phyloP scores from a whole-genome alignment of 192 early-diverging fungal species.

The Entrophospora sp. region DNA sequence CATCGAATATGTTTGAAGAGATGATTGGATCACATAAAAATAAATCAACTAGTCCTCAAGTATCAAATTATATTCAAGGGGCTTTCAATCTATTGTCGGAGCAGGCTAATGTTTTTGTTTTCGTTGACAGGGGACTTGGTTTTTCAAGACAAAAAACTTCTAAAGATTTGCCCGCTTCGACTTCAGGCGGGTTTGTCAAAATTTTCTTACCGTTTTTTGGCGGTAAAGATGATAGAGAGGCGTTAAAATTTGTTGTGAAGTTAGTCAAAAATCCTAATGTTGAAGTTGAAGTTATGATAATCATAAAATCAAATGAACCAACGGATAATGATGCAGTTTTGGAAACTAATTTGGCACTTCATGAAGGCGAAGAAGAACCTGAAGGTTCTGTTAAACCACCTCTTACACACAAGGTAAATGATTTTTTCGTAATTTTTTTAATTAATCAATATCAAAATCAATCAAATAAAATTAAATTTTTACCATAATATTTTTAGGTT shows the following conservation, averaged over 20 bases:
- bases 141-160: conserved; percentile 18
- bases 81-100: conserved; percentile 26
- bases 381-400: background rate
- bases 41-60: conserved; percentile 32
- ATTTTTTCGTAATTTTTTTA: too few species aligned
- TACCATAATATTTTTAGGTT: too few species aligned
- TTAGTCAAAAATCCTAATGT: conserved; percentile 38
- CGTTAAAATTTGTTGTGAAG: conserved; percentile 39
- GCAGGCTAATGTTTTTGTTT: conserved; percentile 43
- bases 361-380: background rate
- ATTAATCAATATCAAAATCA: too few species aligned
- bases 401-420: conserved; percentile 14
- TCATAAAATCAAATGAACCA: conserved; percentile 21
- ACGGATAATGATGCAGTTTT: background rate
- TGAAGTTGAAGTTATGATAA: conserved; percentile 36
- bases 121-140: conserved; percentile 71
- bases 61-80: conserved; percentile 36
- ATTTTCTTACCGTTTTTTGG: conserved; percentile 70
- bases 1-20: background rate
- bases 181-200: too few species aligned
- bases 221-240: conserved; percentile 62
- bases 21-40: background rate
- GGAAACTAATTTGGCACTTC: too few species aligned
- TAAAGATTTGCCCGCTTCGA: background rate
- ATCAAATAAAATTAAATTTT: too few species aligned